Conservation (phyloP, 1,284 basidiomycete genomes). For the Ustilago shanxiensis region DNA sequence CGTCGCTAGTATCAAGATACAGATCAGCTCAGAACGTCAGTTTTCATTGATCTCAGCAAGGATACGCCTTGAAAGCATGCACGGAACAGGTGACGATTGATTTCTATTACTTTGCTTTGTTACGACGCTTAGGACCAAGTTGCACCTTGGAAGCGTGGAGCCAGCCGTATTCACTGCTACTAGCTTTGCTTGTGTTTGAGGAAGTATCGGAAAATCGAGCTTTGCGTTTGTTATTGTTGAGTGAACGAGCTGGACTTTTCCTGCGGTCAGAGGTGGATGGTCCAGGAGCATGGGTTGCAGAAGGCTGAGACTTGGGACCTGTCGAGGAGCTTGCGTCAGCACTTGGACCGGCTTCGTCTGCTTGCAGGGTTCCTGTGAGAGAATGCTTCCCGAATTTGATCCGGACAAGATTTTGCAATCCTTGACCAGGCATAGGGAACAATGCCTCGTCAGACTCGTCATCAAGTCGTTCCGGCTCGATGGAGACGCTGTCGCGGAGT, state of each 20-base stretch:
- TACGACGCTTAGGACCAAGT: constrained; percentile 21
- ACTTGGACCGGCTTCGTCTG: too few relatives aligned
- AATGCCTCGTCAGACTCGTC: constrained; percentile 43
- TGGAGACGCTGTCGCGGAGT: constrained; percentile 13
- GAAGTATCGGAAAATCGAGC: constrained; percentile 2
- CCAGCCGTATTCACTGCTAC: constrained; percentile 12
- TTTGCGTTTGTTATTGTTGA: constrained; percentile 9
- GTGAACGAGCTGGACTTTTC: background rate
- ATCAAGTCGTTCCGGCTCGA: constrained; percentile 45
- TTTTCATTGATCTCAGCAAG: background rate
- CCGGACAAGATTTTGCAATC: background rate
- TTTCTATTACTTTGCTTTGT: constrained; percentile 23
- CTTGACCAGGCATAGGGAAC: constrained; percentile 50
- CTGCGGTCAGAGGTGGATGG: background rate
- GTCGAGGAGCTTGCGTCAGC: background rate
- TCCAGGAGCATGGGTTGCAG: background rate
- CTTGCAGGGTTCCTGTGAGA: too few relatives aligned
- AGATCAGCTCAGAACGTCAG: too few relatives aligned
- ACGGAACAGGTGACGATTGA: background rate
- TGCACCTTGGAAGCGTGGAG: constrained; percentile 14
- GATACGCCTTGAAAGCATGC: too few relatives aligned
- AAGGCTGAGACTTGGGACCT: background rate
- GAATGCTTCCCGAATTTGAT: background rate
- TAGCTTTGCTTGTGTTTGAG: background rate
- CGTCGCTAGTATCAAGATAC: too few relatives aligned